These are phyloP conservation scores for Collybia sp. DNA, from an alignment of 768 basidiomycete species.

Conservation along the genomic window DNA sequence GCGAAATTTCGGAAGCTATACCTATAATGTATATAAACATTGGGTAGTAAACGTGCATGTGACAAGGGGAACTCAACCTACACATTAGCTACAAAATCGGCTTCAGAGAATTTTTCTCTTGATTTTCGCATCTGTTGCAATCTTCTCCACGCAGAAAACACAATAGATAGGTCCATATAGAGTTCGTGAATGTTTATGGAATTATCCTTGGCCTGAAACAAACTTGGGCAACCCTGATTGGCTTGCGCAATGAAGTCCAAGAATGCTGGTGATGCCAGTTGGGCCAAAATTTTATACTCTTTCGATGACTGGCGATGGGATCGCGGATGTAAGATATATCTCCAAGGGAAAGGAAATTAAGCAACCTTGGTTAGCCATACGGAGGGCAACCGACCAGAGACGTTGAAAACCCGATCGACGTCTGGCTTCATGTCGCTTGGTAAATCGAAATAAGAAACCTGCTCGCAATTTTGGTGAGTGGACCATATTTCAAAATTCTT, in stretches of 20 bases:
- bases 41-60: neutral
- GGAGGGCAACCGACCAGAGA: slow-evolving; percentile 28
- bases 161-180: slow-evolving; percentile 32
- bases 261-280: slow-evolving; percentile 17
- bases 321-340: neutral
- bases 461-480: slow-evolving; percentile 42
- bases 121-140: slow-evolving; percentile 37
- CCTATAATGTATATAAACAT: slow-evolving; percentile 35
- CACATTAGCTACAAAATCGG: slow-evolving; percentile 53
- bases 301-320: slow-evolving; percentile 14
- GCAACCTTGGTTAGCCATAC: slow-evolving; percentile 38
- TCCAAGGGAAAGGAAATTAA: neutral
- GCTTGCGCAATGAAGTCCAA: slow-evolving; percentile 24
- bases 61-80: slow-evolving; percentile 20
- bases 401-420: slow-evolving; percentile 32
- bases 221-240: slow-evolving; percentile 22
- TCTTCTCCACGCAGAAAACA: slow-evolving; percentile 41
- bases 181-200: slow-evolving; percentile 16
- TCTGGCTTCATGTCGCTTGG: slow-evolving; percentile 32
- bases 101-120: slow-evolving; percentile 46
- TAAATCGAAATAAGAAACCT: slow-evolving; percentile 41
- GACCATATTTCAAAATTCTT: slow-evolving; percentile 49
- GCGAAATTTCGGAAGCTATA: slow-evolving; percentile 42
- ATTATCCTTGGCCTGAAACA: slow-evolving; percentile 30
- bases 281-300: slow-evolving; percentile 18